A percentile compares a stretch with the other conserved stretches of the same genome.
These are phyloP conservation scores for Brettanomyces naardenensis DNA, from an alignment of 805 yeast genomes.

Conservation along the genomic window DNA sequence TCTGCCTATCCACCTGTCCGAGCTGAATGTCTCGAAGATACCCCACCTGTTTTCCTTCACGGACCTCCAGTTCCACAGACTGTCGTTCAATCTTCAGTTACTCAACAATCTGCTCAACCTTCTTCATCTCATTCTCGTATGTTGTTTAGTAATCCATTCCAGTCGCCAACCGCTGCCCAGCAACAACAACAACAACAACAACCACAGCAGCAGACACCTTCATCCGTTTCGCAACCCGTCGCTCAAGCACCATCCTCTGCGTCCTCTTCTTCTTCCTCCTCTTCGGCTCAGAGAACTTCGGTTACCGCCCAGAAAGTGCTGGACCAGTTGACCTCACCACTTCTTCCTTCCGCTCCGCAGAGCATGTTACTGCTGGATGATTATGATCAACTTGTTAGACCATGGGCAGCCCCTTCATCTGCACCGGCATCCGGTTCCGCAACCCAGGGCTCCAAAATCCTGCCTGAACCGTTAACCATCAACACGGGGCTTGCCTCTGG, in stretches of 20 bases:
- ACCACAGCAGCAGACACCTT: constrained; percentile 4
- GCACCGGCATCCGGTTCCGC: constrained; percentile 3
- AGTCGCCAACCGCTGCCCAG: constrained; percentile 8
- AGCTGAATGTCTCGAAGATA: constrained; percentile 33
- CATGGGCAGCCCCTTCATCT: constrained; percentile 1
- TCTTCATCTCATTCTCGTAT: constrained; percentile 44
- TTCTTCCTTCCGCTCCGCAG: neutral
- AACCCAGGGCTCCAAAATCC: neutral
- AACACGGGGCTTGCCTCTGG: neutral
- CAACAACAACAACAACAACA: constrained; percentile 5
- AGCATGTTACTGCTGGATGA: constrained; percentile 3
- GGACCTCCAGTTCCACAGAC: neutral
- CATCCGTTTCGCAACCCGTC: constrained; percentile 2
- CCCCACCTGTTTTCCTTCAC: neutral
- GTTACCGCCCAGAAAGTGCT: constrained; percentile 1
- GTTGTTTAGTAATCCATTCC: constrained; percentile 58
- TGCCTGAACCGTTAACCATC: constrained; percentile 1
- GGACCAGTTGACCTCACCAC: constrained; percentile 1
- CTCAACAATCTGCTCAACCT: constrained; percentile 3
- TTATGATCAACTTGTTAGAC: constrained; percentile 1
- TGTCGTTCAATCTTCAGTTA: neutral
- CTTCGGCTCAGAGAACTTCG: neutral
- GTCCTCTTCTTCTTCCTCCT: neutral
- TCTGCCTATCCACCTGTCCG: constrained; percentile 33
- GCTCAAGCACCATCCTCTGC: neutral